phyloP scores from a whole-genome alignment of 345 rosid species.

The Fremontodendron californicum region DNA sequence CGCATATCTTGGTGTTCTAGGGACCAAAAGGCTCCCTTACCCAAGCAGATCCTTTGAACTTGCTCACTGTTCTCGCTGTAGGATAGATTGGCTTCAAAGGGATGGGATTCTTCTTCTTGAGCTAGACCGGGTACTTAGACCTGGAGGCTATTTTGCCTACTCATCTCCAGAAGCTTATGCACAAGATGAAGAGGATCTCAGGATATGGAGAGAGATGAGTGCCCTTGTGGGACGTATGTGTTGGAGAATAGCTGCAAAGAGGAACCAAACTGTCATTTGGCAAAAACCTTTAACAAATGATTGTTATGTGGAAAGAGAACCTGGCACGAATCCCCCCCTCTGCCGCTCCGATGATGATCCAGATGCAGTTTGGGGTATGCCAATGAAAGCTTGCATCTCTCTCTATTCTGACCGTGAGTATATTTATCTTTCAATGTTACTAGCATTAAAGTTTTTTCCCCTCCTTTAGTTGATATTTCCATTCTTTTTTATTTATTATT shows the following conservation, averaged over 20 bases:
- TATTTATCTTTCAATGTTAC: not conserved
- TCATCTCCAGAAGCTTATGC: slow-evolving; percentile 99
- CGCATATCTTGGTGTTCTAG: slow-evolving; percentile 95
- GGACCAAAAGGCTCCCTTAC: slow-evolving; percentile 93
- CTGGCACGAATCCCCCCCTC: no score
- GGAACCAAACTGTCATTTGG: no score
- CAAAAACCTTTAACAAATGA: no score
- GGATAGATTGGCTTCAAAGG: slow-evolving; percentile 99
- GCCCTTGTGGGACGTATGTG: slow-evolving; percentile 74
- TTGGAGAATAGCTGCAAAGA: no score
- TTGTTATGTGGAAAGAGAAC: no score
- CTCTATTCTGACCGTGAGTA: slow-evolving; percentile 86
- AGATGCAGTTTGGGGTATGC: slow-evolving; percentile 72
- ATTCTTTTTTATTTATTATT: no score
- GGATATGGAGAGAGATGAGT: slow-evolving; percentile 93
- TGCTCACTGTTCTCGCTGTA: slow-evolving; percentile 93
- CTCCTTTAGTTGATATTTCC: not conserved
- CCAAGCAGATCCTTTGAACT: no score
- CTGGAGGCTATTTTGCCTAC: slow-evolving; percentile 97
- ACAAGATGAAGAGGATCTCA: slow-evolving; percentile 87
- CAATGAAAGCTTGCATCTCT: slow-evolving; percentile 87
- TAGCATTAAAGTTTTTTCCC: not conserved
- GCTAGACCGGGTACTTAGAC: slow-evolving; percentile 88
- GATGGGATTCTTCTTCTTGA: slow-evolving; percentile 96
- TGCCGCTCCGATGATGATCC: no score